Conservation (phyloP, 2,329 filamentous ascomycete species). For the Blastomyces emzantsi region DNA sequence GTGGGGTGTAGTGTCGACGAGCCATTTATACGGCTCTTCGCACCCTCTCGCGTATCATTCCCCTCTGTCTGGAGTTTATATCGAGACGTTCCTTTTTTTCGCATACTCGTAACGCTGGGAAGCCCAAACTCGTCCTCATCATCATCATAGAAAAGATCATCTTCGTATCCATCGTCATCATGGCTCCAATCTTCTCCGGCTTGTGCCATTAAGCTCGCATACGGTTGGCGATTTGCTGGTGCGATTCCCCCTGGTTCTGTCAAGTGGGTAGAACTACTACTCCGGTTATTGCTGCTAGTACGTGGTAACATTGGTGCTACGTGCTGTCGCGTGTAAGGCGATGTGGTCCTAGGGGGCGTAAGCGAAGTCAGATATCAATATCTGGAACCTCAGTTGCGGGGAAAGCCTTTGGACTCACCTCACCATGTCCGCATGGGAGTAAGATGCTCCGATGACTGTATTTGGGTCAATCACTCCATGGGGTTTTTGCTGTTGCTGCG, state of each 20-base stretch:
- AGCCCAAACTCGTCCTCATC: conserved; percentile 93
- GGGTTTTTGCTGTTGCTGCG: conserved; percentile 42
- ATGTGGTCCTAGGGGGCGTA: conserved; percentile 23
- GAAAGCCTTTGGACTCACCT: conserved; percentile 59
- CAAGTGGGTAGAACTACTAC: conserved; percentile 48
- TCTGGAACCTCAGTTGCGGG: too few relatives aligned
- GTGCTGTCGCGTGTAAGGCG: conserved; percentile 54
- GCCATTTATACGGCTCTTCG: conserved; percentile 8
- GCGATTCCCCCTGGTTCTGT: conserved; percentile 25
- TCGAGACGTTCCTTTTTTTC: conserved; percentile 44
- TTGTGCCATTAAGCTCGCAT: conserved; percentile 71
- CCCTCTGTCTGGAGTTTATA: background rate
- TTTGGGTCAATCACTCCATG: conserved; percentile 53
- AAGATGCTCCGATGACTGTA: conserved; percentile 84
- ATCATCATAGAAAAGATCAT: conserved; percentile 71
- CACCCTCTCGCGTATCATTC: background rate
- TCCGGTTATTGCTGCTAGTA: conserved; percentile 30
- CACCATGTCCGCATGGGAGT: conserved; percentile 91
- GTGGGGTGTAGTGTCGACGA: conserved; percentile 12
- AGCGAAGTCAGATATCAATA: background rate
- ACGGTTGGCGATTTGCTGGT: conserved; percentile 58
- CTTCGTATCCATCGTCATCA: conserved; percentile 57
- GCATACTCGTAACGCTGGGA: conserved; percentile 85
- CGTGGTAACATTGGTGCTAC: conserved; percentile 61
- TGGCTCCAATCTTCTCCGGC: conserved; percentile 79